These are phyloP conservation scores for Ophioceras dolichostomum DNA, from an alignment of 2,329 filamentous ascomycete species.

Conservation along the genomic window DNA sequence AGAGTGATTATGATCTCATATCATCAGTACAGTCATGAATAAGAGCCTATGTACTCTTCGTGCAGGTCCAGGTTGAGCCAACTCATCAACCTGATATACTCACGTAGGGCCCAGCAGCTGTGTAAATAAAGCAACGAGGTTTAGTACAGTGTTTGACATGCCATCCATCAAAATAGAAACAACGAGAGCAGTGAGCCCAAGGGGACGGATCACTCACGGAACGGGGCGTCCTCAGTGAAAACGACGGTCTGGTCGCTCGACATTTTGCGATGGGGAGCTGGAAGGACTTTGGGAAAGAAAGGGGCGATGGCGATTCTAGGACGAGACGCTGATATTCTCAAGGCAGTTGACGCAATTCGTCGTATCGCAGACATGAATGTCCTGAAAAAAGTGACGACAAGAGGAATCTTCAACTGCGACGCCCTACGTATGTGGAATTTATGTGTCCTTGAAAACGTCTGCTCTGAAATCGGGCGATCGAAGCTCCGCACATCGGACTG, in stretches of 20 bases:
- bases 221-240: constrained; percentile 46
- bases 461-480: too few species aligned
- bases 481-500: too few species aligned
- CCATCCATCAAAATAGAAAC: too few species aligned
- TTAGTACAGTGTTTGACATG: too few species aligned
- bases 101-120: constrained; percentile 54
- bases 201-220: constrained; percentile 38
- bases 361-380: not conserved
- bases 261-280: constrained; percentile 20
- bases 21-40: too few species aligned
- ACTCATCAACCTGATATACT: too few species aligned
- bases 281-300: constrained; percentile 4
- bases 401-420: too few species aligned
- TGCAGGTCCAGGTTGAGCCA: too few species aligned
- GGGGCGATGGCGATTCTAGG: not conserved
- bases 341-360: not conserved
- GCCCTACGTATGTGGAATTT: too few species aligned
- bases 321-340: not conserved
- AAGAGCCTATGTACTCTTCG: too few species aligned
- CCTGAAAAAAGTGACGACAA: too few species aligned
- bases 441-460: too few species aligned
- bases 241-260: constrained; percentile 35
- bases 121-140: not conserved
- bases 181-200: not conserved
- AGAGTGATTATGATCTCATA: not conserved